Evolutionary conservation across 2,329 filamentous ascomycete genomes (phyloP), one percentile per base, ranked within the genome.

Genomic region (Colletotrichum destructivum): DNA sequence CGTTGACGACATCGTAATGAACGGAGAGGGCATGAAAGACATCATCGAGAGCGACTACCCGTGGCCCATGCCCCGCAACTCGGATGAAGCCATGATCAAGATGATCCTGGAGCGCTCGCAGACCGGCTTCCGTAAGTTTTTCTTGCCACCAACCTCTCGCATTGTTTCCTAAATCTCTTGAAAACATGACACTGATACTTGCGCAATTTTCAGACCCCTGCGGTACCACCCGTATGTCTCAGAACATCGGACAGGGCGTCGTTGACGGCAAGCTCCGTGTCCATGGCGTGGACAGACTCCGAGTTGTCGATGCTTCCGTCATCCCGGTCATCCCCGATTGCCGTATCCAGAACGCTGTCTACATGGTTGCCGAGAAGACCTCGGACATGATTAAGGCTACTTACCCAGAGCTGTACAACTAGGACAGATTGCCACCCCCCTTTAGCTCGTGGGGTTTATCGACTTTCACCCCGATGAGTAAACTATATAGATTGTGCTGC

Each of bases 261-360:
- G 87, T 90, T 1, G 86, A 90, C 75, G 76, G 81, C 16, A 78
- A 79, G 66, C 83, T 90, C 1, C 84, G 82, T 66, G 88, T 91
- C 3, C 84, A 88, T 71, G 88, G 88, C 0, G 79, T 90, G 59
- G 83, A 85, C 64, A 85, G 84, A 26, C 82, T 90, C 2, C 84
- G 88, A 11, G 83, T 90, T 13, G 84, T 87, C 44, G 88, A 91
- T 76, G 88, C 88, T 0, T 88, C 86, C 0, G 78, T 89, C 26
- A 86, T 90, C 15, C 88, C 88, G 0, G 82, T 89, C 77, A 88
- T 84, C 78, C 88, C 77, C 70, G 88, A 84, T 83, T 88, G 81
- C n/a, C 84, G 88, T 1, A 90, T 90, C 59, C 88, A 91, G 77
- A 90, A 89, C 69, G 84, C 86, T 2, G 88, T 91, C 2, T 91